These are phyloP conservation scores for Gonium pectorale DNA, from an alignment of 139 green algal species.

Conservation along the genomic window DNA sequence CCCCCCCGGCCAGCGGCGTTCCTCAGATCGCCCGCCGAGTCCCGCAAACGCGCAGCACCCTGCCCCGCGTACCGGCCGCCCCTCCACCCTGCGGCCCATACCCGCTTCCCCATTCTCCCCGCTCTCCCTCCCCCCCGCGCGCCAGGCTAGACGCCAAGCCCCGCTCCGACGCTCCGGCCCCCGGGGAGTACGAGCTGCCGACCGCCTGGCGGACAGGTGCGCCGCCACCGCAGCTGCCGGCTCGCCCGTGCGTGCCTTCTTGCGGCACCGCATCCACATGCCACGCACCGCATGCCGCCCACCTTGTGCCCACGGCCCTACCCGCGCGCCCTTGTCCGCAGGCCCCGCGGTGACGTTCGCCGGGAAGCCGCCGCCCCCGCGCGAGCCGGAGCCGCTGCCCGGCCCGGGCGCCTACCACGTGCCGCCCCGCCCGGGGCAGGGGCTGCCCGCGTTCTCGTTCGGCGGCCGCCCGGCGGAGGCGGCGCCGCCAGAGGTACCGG, in stretches of 20 bases:
- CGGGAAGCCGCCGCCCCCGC: neutral
- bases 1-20: no score
- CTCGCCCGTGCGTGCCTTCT: no score
- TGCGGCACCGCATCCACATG: no score
- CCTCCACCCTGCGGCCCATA: no score
- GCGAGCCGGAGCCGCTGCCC: constrained; percentile 18
- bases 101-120: no score
- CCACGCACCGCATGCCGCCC: no score
- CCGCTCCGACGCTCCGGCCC: constrained; percentile 30
- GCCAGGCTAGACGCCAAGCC: constrained; percentile 42
- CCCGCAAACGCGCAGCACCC: no score
- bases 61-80: no score
- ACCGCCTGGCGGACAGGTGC: constrained; percentile 42
- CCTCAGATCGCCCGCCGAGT: no score
- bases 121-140: neutral
- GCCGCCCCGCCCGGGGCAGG: constrained; percentile 9
- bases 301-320: no score
- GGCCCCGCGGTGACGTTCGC: constrained; percentile 29
- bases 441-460: constrained; percentile 43
- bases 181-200: constrained; percentile 56
- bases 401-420: constrained; percentile 28
- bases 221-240: no score
- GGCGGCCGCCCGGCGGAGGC: neutral
- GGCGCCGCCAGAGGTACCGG: neutral
- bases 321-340: neutral